phyloP scores from a whole-genome alignment of 1,284 basidiomycete genomes.

The Trichosporon coremiiforme region DNA sequence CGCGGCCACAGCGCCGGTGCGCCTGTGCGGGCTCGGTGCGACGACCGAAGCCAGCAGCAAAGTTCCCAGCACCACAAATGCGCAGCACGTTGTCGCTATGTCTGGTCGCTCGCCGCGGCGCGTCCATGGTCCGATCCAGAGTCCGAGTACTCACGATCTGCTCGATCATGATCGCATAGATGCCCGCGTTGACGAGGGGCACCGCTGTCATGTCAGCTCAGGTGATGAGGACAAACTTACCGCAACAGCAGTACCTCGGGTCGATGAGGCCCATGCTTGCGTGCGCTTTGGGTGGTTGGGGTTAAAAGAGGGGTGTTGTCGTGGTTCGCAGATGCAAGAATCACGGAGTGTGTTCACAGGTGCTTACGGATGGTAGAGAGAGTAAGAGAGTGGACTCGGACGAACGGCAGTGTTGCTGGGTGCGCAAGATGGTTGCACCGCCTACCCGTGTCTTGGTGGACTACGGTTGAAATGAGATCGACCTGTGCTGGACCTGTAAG shows the following conservation, averaged over 20 bases:
- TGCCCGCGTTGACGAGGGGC: slow-evolving; percentile 80
- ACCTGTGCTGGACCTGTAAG: background rate
- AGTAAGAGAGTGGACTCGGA: background rate
- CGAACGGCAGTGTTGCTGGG: background rate
- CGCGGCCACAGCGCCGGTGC: background rate
- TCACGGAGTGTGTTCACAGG: background rate
- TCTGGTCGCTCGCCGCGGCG: background rate
- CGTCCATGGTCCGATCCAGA: background rate
- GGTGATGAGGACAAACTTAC: slow-evolving; percentile 33
- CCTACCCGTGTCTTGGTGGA: slow-evolving; percentile 8
- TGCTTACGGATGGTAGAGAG: background rate
- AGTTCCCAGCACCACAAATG: background rate
- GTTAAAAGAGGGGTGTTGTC: slow-evolving; percentile 1
- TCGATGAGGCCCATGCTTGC: slow-evolving; percentile 37
- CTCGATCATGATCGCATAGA: slow-evolving; percentile 75
- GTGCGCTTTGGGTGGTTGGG: slow-evolving; percentile 7
- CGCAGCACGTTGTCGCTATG: background rate
- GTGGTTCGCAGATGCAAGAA: background rate
- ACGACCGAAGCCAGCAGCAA: background rate
- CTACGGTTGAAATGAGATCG: slow-evolving; percentile 9
- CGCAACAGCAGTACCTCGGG: slow-evolving; percentile 54
- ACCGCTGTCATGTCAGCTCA: slow-evolving; percentile 62
- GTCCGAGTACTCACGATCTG: slow-evolving; percentile 61
- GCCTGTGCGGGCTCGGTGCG: background rate
- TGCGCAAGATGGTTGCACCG: background rate